Base-by-base conservation (phyloP, 768 basidiomycete species). In the Rhodotorula babjevae region DNA sequence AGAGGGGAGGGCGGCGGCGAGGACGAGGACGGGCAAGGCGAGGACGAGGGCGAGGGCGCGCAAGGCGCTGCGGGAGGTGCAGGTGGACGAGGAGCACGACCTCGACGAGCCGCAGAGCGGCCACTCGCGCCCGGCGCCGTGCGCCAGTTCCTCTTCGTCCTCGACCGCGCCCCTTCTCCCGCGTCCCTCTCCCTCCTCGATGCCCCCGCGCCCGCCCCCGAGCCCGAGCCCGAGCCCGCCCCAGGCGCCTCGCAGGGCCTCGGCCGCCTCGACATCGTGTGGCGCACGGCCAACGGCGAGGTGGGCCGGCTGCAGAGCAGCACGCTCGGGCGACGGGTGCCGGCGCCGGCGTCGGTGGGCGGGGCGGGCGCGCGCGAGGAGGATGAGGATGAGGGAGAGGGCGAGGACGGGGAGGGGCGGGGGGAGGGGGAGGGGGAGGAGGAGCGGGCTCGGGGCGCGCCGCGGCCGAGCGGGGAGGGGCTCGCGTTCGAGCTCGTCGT, bases 251-350 rank as follows among this genome's bases (percentile, higher is more conserved):
- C 42, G 10, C 85, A 86, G 76, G 79, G 84, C 3, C 88, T 91
- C 0, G 94, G 94, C 4, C 85, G 85, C 33, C 82, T 89, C 55
- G 92, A 96, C 78, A 89, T 97, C 58, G 86, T 87, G 21, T 97
- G 94, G 94, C 83, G 87, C 58, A 92, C 92, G 14, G 86, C 87
- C 7, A 89, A 88, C 74, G 91, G 91, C 16, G 91, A 94, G 82
- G 89, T 89, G 40, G 94, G 93, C 0, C 85, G 92, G 42, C 83
- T 97, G 3, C 82, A 94, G 44, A 95, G 93, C 4, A 93, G 93
- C 81, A 90, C 90, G 84, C 83, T 97, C 4, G 91, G 92, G 29
- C 87, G 93, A 61, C 85, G 89, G 56, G 88, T 94, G 23, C 59
- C 64, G 6, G 31, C 63, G 8, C 61, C 68, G 18, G 31, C 47